A percentile compares a stretch with the other conserved stretches of the same genome.
Conservation (phyloP, 2,329 filamentous ascomycete genomes). For the Ilyonectria destructans region DNA sequence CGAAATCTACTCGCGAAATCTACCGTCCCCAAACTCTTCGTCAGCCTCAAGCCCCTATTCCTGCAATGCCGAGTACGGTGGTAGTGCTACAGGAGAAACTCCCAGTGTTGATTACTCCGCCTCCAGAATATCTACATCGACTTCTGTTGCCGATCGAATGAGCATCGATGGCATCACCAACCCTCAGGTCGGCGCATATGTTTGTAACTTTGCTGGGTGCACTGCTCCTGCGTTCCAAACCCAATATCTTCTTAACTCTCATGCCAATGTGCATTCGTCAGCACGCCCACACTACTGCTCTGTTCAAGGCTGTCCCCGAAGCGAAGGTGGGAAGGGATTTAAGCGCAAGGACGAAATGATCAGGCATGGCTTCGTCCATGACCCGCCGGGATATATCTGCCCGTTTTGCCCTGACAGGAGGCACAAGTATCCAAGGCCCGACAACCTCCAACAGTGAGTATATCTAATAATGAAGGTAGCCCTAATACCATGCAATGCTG, state of each 20-base stretch:
- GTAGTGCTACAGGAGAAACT: constrained; percentile 62
- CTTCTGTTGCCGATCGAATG: constrained; percentile 67
- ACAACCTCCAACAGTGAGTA: constrained; percentile 91
- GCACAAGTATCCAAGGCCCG: constrained; percentile 94
- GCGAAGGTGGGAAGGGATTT: constrained; percentile 77
- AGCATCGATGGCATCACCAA: constrained; percentile 73
- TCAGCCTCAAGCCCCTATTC: constrained; percentile 60
- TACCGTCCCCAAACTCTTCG: constrained; percentile 64
- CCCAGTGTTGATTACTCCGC: constrained; percentile 63
- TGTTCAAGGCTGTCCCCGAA: constrained; percentile 74
- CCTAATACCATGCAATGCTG: no score
- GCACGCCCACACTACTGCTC: constrained; percentile 78
- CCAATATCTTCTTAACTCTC: constrained; percentile 83
- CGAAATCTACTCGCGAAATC: constrained; percentile 61
- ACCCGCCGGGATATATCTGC: constrained; percentile 95
- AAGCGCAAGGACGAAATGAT: constrained; percentile 84
- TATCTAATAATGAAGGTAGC: no score
- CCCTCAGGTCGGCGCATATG: constrained; percentile 67
- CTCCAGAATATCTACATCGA: constrained; percentile 59
- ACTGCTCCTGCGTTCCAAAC: constrained; percentile 84
- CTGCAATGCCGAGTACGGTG: constrained; percentile 61
- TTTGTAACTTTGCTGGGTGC: constrained; percentile 76
- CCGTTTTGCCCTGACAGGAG: constrained; percentile 96
- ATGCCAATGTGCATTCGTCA: constrained; percentile 81
- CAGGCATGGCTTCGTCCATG: constrained; percentile 88